Conservation (phyloP, 192 early-diverging fungal genomes). For the Rhizophagus clarus region DNA sequence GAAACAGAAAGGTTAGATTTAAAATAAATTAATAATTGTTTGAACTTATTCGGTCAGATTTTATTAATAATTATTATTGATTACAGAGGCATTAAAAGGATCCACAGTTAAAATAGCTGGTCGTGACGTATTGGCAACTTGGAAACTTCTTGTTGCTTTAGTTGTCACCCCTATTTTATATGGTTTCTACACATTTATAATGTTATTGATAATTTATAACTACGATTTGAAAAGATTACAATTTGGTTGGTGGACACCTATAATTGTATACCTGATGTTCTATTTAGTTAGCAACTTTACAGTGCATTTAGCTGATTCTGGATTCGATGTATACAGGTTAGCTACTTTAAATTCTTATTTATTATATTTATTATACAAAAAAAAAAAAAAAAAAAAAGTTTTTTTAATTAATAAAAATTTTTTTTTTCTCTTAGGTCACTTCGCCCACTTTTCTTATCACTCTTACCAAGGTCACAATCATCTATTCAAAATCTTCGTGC, state of each 20-base stretch:
- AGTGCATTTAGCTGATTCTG: conserved; percentile 75
- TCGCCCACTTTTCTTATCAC: conserved; percentile 79
- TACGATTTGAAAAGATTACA: conserved; percentile 36
- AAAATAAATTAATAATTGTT: not conserved
- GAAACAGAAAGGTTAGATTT: conserved; percentile 50
- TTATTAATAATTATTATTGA: not conserved
- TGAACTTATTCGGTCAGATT: not conserved
- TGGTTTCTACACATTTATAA: conserved; percentile 66
- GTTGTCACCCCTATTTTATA: conserved; percentile 78
- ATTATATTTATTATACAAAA: not conserved
- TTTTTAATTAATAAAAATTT: not conserved
- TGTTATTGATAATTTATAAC: conserved; percentile 45
- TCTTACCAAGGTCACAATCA: conserved; percentile 54
- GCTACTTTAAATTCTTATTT: not conserved
- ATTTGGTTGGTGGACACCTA: conserved; percentile 45
- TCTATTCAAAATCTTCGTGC: conserved; percentile 67
- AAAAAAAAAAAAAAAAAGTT: not conserved
- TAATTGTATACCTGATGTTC: conserved; percentile 37
- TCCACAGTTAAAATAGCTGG: conserved; percentile 94
- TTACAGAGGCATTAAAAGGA: conserved; percentile 72
- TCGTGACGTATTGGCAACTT: conserved; percentile 93
- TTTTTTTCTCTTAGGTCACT: conserved; percentile 65
- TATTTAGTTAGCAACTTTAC: conserved; percentile 64
- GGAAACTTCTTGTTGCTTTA: conserved; percentile 84
- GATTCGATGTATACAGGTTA: conserved; percentile 70